Percentiles rank a stretch among this genome's conserved stretches.
phyloP scores from a whole-genome alignment of 345 rosid species.

The Diplotaxis tenuifolia region DNA sequence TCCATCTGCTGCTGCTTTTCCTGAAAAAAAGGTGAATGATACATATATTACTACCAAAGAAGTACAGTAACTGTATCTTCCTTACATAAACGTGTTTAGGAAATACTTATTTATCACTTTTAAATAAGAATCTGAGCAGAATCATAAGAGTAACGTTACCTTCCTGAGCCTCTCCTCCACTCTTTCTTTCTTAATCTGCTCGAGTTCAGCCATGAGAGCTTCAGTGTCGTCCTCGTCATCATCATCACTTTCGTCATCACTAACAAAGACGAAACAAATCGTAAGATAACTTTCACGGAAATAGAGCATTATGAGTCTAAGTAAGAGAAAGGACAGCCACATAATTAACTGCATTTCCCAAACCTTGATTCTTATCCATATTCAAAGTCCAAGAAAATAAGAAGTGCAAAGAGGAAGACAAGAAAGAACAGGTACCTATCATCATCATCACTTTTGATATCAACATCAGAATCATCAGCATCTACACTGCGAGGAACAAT shows the following conservation, averaged over 20 bases:
- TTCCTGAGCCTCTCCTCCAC: constrained; percentile 81
- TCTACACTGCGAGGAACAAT: constrained; percentile 74
- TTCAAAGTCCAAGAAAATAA: background rate
- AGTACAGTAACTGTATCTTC: background rate
- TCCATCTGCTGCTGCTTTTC: constrained; percentile 71
- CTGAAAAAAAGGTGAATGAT: constrained; percentile 38
- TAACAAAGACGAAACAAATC: constrained; percentile 24
- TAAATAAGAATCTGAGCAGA: constrained; percentile 19
- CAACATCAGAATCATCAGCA: constrained; percentile 98
- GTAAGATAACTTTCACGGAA: background rate
- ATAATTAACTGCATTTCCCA: background rate
- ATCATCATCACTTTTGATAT: constrained; percentile 62
- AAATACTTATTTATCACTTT: background rate
- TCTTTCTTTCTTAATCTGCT: constrained; percentile 89
- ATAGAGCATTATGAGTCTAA: background rate
- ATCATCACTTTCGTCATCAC: constrained; percentile 53
- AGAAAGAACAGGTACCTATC: constrained; percentile 50
- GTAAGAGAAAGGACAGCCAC: background rate
- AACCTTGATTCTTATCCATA: background rate
- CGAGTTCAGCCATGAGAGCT: constrained; percentile 96
- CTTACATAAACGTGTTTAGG: background rate
- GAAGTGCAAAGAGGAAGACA: background rate
- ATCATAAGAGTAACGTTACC: constrained; percentile 42
- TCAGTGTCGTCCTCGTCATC: constrained; percentile 83
- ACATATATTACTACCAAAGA: background rate